phyloP scores from a whole-genome alignment of 2,329 filamentous ascomycete genomes.

The Purpureocillium lavendulum region DNA sequence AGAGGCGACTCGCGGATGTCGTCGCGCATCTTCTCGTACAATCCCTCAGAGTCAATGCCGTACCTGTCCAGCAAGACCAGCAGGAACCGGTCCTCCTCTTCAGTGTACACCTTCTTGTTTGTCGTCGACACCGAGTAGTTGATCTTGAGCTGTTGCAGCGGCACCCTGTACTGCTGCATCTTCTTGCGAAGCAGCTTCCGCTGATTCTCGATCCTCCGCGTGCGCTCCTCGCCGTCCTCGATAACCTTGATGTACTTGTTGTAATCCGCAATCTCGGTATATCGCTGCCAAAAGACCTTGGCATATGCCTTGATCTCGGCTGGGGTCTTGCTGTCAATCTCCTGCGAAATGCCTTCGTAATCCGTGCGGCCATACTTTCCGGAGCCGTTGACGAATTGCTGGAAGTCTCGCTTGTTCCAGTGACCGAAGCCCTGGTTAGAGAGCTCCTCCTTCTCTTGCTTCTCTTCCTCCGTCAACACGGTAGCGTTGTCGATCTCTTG shows the following conservation, averaged over 20 bases:
- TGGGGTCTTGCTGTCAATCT: constrained; percentile 83
- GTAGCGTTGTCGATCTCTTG: constrained; percentile 88
- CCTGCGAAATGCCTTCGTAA: constrained; percentile 75
- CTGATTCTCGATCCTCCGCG: constrained; percentile 83
- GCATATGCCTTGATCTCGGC: constrained; percentile 86
- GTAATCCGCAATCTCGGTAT: constrained; percentile 83
- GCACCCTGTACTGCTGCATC: constrained; percentile 93
- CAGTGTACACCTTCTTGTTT: constrained; percentile 99
- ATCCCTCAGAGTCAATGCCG: constrained; percentile 80
- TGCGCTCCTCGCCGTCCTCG: constrained; percentile 85
- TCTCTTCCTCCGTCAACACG: constrained; percentile 81
- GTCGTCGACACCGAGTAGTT: constrained; percentile 98
- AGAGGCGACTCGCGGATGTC: constrained; percentile 91
- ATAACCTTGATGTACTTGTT: constrained; percentile 83
- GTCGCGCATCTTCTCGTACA: constrained; percentile 93
- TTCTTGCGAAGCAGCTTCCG: constrained; percentile 91
- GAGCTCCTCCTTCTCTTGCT: constrained; percentile 74
- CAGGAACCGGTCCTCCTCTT: constrained; percentile 94
- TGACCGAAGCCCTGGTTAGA: constrained; percentile 80
- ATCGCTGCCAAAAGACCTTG: constrained; percentile 93
- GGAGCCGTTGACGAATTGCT: constrained; percentile 94
- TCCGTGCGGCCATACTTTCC: constrained; percentile 85
- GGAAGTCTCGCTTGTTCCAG: constrained; percentile 97
- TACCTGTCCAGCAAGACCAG: constrained; percentile 88
- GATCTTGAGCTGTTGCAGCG: constrained; percentile 94